A percentile compares a stretch with the other conserved stretches of the same genome.
phyloP scores from a whole-genome alignment of 1,139 yeast species.

The Trichomonascaceae sp. region DNA sequence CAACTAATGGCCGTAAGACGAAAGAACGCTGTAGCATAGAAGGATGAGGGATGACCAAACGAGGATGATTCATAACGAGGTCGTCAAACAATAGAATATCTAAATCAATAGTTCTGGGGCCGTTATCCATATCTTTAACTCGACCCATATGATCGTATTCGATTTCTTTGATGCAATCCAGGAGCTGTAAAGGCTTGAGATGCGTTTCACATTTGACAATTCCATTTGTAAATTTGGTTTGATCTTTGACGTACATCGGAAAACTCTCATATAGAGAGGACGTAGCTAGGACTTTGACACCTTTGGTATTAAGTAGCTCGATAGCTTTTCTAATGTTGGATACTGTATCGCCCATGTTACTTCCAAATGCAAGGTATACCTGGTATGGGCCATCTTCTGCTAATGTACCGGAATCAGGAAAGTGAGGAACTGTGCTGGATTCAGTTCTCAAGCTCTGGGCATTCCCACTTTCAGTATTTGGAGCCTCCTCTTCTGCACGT shows the following conservation, averaged over 20 bases:
- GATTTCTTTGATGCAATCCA: conserved; percentile 59
- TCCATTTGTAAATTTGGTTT: conserved; percentile 79
- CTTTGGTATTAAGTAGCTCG: conserved; percentile 39
- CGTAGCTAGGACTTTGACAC: conserved; percentile 48
- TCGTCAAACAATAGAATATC: conserved; percentile 77
- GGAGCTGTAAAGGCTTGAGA: conserved; percentile 57
- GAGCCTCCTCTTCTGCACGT: background rate
- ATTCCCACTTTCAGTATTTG: background rate
- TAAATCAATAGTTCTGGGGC: conserved; percentile 85
- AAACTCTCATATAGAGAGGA: conserved; percentile 82
- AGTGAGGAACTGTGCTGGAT: conserved; percentile 11
- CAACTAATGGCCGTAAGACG: conserved; percentile 85
- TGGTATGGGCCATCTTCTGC: conserved; percentile 36
- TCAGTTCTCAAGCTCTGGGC: background rate
- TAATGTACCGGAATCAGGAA: conserved; percentile 21
- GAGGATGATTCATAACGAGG: conserved; percentile 45
- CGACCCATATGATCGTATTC: conserved; percentile 71
- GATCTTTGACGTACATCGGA: conserved; percentile 87
- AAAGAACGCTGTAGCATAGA: conserved; percentile 84
- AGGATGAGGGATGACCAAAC: conserved; percentile 75
- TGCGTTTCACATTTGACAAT: conserved; percentile 57
- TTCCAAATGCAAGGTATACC: conserved; percentile 82
- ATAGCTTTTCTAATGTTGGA: conserved; percentile 57
- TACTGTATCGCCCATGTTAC: conserved; percentile 72
- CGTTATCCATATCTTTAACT: conserved; percentile 74